phyloP scores from a whole-genome alignment of 2,329 filamentous ascomycete species.

The Capronia epimyces region DNA sequence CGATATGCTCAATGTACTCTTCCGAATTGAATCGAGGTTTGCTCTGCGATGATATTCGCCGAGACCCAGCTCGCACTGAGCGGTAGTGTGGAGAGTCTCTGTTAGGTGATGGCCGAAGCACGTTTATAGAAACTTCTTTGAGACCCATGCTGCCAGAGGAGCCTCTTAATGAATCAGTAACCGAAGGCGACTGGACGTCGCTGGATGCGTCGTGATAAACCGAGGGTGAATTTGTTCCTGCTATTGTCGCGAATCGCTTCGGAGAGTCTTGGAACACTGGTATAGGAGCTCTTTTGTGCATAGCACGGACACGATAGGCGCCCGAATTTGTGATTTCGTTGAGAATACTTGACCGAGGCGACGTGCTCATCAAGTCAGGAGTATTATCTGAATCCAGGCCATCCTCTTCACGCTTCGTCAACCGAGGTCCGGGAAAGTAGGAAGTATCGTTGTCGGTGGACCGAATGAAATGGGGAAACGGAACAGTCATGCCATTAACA shows the following conservation, averaged over 20 bases:
- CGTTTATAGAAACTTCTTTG: slow-evolving; percentile 30
- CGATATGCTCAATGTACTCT: slow-evolving; percentile 48
- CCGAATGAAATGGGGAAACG: slow-evolving; percentile 19
- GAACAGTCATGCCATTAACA: slow-evolving; percentile 22
- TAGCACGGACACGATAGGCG: slow-evolving; percentile 9
- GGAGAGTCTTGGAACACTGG: slow-evolving; percentile 25
- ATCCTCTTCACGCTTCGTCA: slow-evolving; percentile 19
- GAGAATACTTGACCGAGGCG: slow-evolving; percentile 18
- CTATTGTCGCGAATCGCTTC: not conserved
- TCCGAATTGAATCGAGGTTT: slow-evolving; percentile 38
- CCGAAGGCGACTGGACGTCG: slow-evolving; percentile 19
- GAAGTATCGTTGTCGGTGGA: slow-evolving; percentile 17
- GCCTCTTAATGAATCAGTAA: slow-evolving; percentile 17
- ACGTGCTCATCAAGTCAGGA: slow-evolving; percentile 9
- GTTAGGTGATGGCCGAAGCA: slow-evolving; percentile 23
- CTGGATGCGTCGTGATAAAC: slow-evolving; percentile 20
- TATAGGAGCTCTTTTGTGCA: slow-evolving; percentile 19
- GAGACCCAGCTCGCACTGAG: slow-evolving; percentile 15
- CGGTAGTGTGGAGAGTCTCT: slow-evolving; percentile 26
- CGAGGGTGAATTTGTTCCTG: slow-evolving; percentile 11
- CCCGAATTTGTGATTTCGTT: slow-evolving; percentile 25
- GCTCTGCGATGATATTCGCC: slow-evolving; percentile 18
- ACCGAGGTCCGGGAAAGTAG: slow-evolving; percentile 8
- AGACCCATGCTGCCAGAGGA: slow-evolving; percentile 25
- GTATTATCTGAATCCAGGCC: slow-evolving; percentile 1